Percentiles rank a stretch among this genome's conserved stretches.
Conservation (phyloP, 306 rosid species). For the Cicer bijugum region DNA sequence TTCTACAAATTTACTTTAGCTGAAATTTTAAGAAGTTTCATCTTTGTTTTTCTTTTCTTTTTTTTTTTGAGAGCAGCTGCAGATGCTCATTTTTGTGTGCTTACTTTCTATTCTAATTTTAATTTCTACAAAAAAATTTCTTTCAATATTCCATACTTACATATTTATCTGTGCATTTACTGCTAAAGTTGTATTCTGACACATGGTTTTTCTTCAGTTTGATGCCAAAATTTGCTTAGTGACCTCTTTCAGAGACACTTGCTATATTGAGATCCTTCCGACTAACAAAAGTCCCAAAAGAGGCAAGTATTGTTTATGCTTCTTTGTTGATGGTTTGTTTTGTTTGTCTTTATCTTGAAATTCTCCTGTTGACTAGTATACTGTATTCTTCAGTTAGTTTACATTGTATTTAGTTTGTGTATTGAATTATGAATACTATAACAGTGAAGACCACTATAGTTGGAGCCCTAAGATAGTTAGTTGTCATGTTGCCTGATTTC, state of each 20-base stretch:
- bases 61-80: no score
- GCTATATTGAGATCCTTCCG: slow-evolving; percentile 91
- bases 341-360: background rate
- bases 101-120: slow-evolving; percentile 2
- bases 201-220: slow-evolving; percentile 61
- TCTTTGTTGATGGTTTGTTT: slow-evolving; percentile 4
- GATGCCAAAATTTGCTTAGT: slow-evolving; percentile 84
- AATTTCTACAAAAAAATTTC: background rate
- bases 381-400: slow-evolving; percentile 4
- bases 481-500: background rate
- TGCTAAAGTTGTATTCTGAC: slow-evolving; percentile 47
- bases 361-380: slow-evolving; percentile 3
- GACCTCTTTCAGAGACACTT: slow-evolving; percentile 91
- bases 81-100: background rate
- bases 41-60: background rate
- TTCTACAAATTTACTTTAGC: slow-evolving; percentile 18
- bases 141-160: background rate
- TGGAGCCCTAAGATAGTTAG: background rate
- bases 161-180: slow-evolving; percentile 4
- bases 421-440: background rate
- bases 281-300: slow-evolving; percentile 63
- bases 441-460: background rate
- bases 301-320: slow-evolving; percentile 58
- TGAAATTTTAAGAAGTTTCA: slow-evolving; percentile 9
- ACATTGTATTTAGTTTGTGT: background rate